Percentiles rank a stretch among this genome's conserved stretches.
Evolutionary conservation across 2,329 filamentous ascomycete genomes (phyloP).

Genomic region (Aphanoascus verrucosus): DNA sequence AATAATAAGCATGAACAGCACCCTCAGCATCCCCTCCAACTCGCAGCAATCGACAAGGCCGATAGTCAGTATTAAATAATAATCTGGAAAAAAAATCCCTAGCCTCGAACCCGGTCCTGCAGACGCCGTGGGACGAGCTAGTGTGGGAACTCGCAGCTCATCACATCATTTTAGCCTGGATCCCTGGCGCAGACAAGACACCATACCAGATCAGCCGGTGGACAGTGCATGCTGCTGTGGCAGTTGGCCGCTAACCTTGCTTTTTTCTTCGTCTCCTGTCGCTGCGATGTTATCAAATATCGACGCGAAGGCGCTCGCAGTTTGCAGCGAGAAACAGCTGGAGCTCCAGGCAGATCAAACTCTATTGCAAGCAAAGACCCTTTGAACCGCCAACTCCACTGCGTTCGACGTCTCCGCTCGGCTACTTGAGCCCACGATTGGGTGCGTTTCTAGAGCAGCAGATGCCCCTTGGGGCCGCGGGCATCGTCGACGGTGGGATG

Average conservation of each 20-base stretch:
- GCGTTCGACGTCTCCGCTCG: constrained; percentile 1
- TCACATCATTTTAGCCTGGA: constrained; percentile 9
- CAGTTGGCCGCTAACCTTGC: not conserved
- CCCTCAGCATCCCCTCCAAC: not conserved
- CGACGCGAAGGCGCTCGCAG: not conserved
- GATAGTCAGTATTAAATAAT: not conserved
- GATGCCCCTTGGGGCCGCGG: not conserved
- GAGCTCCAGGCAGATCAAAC: constrained; percentile 3
- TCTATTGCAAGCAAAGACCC: not conserved
- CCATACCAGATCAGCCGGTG: not conserved
- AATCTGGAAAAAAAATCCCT: not conserved
- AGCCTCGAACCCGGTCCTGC: not conserved
- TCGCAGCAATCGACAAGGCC: not conserved
- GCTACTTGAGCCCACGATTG: constrained; percentile 4
- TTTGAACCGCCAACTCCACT: not conserved
- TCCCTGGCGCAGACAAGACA: not conserved
- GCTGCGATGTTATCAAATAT: not conserved
- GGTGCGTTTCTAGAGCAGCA: constrained; percentile 2
- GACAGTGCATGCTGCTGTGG: not conserved
- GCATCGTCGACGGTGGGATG: constrained; percentile 1
- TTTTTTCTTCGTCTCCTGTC: not conserved
- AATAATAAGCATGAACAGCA: not conserved
- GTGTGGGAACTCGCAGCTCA: constrained; percentile 12
- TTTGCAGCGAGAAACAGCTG: not conserved
- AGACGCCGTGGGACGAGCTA: constrained; percentile 12